These are phyloP conservation scores for Penicillium steckii DNA, from an alignment of 495 filamentous ascomycete genomes.

Conservation along the genomic window DNA sequence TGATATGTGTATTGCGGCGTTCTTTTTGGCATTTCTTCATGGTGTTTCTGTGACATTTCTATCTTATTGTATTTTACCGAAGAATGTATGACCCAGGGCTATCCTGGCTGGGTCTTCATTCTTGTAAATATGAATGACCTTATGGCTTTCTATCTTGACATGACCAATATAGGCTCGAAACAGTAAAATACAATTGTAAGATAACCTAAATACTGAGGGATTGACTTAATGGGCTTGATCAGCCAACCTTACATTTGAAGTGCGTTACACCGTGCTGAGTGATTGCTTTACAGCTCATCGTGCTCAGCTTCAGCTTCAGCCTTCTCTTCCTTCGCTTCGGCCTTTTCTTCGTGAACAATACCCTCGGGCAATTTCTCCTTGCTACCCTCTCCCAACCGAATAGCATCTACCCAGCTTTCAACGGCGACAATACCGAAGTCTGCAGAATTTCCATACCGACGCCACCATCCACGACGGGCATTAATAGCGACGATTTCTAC, in stretches of 20 bases:
- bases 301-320: conserved; percentile 38
- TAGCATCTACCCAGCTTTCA: conserved; percentile 84
- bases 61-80: conserved; percentile 11
- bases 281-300: conserved; percentile 34
- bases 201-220: no score
- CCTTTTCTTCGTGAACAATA: conserved; percentile 49
- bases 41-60: conserved; percentile 21
- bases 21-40: conserved; percentile 25
- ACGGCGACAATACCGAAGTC: conserved; percentile 59
- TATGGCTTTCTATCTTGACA: neutral
- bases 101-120: conserved; percentile 8
- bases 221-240: no score
- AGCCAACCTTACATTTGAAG: no score
- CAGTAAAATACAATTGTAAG: no score
- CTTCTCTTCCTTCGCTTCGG: conserved; percentile 27
- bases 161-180: neutral
- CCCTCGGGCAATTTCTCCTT: conserved; percentile 81
- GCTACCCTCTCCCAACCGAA: conserved; percentile 78
- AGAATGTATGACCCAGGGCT: conserved; percentile 5
- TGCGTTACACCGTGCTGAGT: neutral
- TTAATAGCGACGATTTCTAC: conserved; percentile 79
- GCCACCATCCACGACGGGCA: conserved; percentile 82
- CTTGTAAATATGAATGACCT: conserved; percentile 21
- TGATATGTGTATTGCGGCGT: conserved; percentile 13
- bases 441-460: conserved; percentile 58